A percentile compares a stretch with the other conserved stretches of the same genome.
These are phyloP conservation scores for Xylaria sp. DNA, from an alignment of 2,329 filamentous ascomycete species.

Conservation along the genomic window DNA sequence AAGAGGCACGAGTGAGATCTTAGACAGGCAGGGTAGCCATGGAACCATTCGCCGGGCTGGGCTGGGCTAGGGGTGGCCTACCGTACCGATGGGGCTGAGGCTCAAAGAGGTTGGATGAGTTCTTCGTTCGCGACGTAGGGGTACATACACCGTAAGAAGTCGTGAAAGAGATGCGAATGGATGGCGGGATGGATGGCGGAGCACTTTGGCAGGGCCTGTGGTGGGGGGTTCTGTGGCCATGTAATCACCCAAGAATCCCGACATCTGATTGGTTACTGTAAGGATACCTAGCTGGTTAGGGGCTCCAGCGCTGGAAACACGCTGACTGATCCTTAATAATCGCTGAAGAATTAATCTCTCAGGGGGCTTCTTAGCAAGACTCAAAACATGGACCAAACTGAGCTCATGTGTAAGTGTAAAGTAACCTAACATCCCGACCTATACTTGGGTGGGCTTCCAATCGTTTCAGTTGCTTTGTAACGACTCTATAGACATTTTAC, in stretches of 20 bases:
- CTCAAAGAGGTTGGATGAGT: background rate
- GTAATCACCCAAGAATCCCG: background rate
- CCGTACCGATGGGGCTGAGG: background rate
- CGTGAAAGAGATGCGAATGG: background rate
- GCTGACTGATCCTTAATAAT: constrained; percentile 40
- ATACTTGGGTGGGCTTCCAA: background rate
- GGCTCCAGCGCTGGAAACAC: background rate
- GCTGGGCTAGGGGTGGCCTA: background rate
- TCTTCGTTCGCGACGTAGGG: background rate
- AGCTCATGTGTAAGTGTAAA: background rate
- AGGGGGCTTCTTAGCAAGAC: background rate
- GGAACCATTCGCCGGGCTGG: constrained; percentile 12
- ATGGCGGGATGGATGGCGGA: no score
- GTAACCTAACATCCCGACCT: background rate
- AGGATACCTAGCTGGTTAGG: background rate
- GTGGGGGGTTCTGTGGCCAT: background rate
- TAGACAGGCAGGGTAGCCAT: background rate
- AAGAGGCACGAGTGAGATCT: constrained; percentile 4
- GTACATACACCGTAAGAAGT: no score
- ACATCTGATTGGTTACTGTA: background rate
- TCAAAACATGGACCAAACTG: background rate
- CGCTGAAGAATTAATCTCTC: constrained; percentile 19
- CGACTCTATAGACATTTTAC: background rate
- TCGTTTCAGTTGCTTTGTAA: background rate
- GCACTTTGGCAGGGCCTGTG: background rate